Percentiles rank a stretch among this genome's conserved stretches.
These are phyloP conservation scores for Chrysophaeum taylorii DNA, from an alignment of 352 stramenopile genomes.

Conservation along the genomic window DNA sequence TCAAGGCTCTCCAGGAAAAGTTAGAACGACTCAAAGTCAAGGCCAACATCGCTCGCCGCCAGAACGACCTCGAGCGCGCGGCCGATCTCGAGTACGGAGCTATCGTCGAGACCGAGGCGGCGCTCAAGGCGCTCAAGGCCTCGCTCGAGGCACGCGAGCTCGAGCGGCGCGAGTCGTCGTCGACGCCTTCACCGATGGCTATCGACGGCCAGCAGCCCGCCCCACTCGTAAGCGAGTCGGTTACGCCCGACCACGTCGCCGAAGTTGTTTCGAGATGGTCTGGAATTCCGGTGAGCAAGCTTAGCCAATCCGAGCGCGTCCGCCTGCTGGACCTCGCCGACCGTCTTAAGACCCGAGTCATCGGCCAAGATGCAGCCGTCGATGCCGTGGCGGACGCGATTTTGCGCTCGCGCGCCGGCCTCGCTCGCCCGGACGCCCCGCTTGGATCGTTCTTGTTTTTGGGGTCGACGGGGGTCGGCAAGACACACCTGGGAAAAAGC, in stretches of 20 bases:
- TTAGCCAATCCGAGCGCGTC: constrained; percentile 61
- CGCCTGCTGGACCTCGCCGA: constrained; percentile 64
- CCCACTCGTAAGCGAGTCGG: constrained; percentile 69
- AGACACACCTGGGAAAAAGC: constrained; percentile 83
- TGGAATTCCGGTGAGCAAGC: constrained; percentile 67
- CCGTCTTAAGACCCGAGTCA: constrained; percentile 72
- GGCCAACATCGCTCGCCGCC: constrained; percentile 38
- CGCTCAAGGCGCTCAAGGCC: constrained; percentile 51
- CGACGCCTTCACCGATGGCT: no score
- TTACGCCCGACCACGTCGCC: constrained; percentile 71
- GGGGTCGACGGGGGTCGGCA: constrained; percentile 85
- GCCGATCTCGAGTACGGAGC: constrained; percentile 55
- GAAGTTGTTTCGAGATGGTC: constrained; percentile 75
- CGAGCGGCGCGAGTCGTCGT: constrained; percentile 16
- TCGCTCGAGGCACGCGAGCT: constrained; percentile 43
- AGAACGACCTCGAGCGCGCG: constrained; percentile 44
- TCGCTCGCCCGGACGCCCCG: constrained; percentile 67
- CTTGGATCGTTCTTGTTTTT: constrained; percentile 90
- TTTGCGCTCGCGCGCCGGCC: constrained; percentile 72
- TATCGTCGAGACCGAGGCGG: constrained; percentile 61
- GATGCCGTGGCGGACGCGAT: constrained; percentile 77
- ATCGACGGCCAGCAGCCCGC: constrained; percentile 17
- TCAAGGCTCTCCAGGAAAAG: constrained; percentile 82
- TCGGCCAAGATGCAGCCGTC: constrained; percentile 84
- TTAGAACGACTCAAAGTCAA: constrained; percentile 48